Percentiles rank a stretch among this genome's conserved stretches.
These are phyloP conservation scores for Aegilops bicornis DNA, from an alignment of 176 grass and related monocot species.

Conservation along the genomic window DNA sequence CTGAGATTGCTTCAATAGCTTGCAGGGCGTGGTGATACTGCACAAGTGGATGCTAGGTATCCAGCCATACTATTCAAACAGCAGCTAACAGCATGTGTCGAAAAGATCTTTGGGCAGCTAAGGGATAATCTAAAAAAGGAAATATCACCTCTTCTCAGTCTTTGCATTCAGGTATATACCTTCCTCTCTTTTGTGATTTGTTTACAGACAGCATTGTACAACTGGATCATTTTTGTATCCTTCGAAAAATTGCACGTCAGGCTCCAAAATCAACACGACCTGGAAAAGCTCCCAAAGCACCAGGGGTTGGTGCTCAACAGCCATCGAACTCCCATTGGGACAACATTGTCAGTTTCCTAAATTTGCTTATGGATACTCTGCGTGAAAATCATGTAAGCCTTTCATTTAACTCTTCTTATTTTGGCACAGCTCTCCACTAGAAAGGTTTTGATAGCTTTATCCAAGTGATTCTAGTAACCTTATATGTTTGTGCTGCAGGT, in stretches of 20 bases:
- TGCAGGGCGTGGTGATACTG: conserved; percentile 58
- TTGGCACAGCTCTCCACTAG: neutral
- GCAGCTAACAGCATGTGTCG: conserved; percentile 88
- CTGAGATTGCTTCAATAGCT: conserved; percentile 67
- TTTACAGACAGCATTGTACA: neutral
- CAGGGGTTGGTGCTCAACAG: conserved; percentile 51
- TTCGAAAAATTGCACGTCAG: conserved; percentile 43
- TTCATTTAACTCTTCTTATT: conserved; percentile 20
- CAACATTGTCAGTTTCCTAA: conserved; percentile 85
- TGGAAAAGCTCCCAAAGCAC: conserved; percentile 70
- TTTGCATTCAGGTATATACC: conserved; percentile 94
- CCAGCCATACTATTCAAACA: conserved; percentile 98
- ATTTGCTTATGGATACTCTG: conserved; percentile 76
- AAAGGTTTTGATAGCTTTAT: conserved; percentile 8
- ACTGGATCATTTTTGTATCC: conserved; percentile 6
- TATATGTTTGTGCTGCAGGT: conserved; percentile 62
- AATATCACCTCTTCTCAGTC: conserved; percentile 81
- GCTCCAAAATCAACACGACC: conserved; percentile 84
- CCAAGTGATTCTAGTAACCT: conserved; percentile 1
- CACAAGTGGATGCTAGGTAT: conserved; percentile 88
- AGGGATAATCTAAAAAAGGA: conserved; percentile 98
- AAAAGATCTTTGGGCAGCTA: conserved; percentile 95
- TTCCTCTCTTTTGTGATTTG: neutral
- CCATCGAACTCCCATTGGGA: conserved; percentile 72
- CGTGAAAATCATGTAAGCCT: conserved; percentile 74